phyloP scores from a whole-genome alignment of 768 basidiomycete species.

The Suillus alpinus region DNA sequence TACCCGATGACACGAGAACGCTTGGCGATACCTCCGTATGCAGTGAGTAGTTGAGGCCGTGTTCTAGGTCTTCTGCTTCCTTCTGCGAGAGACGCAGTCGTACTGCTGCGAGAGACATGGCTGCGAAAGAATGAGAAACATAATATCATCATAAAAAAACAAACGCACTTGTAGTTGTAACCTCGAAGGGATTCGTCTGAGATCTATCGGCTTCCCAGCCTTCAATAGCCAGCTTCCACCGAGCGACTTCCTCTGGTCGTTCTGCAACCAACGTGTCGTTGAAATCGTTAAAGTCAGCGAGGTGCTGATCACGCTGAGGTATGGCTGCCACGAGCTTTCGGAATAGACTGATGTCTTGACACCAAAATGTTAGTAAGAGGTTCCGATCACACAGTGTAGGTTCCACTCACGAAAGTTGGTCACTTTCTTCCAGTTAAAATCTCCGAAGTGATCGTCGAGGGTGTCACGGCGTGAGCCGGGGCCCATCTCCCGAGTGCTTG shows the following conservation, averaged over 20 bases:
- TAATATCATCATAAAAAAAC: background rate
- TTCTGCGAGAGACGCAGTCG: constrained; percentile 8
- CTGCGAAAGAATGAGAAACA: background rate
- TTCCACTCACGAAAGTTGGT: background rate
- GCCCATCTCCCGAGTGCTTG: too few species aligned
- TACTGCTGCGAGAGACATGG: background rate
- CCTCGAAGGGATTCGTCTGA: constrained; percentile 23
- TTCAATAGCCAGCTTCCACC: too few species aligned
- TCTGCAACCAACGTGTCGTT: too few species aligned
- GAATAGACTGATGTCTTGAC: background rate
- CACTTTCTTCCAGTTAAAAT: too few species aligned
- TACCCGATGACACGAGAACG: constrained; percentile 7
- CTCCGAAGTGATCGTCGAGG: too few species aligned
- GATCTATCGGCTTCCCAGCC: too few species aligned
- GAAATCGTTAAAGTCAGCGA: background rate
- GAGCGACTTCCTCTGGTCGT: too few species aligned
- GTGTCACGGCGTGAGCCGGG: too few species aligned
- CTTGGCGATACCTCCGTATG: constrained; percentile 7
- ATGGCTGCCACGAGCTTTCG: background rate
- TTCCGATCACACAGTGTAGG: background rate
- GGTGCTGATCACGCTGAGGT: background rate
- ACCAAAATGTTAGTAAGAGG: background rate
- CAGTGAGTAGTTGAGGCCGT: background rate
- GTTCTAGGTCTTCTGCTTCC: constrained; percentile 3
- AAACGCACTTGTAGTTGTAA: background rate